Conservation (phyloP, 805 yeast species). For the Lachancea sp. region DNA sequence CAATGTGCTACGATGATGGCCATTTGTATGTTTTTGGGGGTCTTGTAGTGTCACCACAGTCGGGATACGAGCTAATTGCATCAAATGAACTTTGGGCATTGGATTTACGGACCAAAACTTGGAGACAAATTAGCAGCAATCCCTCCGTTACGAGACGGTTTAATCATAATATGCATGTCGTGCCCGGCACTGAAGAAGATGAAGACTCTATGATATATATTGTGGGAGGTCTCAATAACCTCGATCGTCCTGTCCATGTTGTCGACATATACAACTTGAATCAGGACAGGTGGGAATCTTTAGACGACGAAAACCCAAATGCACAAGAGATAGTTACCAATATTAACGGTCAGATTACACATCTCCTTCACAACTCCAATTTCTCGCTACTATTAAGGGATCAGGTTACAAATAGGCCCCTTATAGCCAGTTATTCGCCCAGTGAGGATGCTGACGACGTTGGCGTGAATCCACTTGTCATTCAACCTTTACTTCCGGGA, state of each 20-base stretch:
- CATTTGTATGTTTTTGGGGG: constrained; percentile 64
- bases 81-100: constrained; percentile 67
- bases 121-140: constrained; percentile 47
- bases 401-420: constrained; percentile 26
- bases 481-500: constrained; percentile 31
- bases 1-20: constrained; percentile 45
- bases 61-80: constrained; percentile 37
- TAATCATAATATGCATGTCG: constrained; percentile 45
- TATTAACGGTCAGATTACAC: constrained; percentile 17
- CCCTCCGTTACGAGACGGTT: constrained; percentile 39
- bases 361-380: constrained; percentile 17
- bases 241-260: constrained; percentile 27
- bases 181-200: constrained; percentile 23
- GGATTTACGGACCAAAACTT: constrained; percentile 43
- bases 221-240: constrained; percentile 31
- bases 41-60: constrained; percentile 37
- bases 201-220: constrained; percentile 30
- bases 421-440: constrained; percentile 23
- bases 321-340: constrained; percentile 17
- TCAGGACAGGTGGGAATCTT: constrained; percentile 29
- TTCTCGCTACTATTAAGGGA: constrained; percentile 26
- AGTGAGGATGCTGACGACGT: constrained; percentile 9
- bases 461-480: constrained; percentile 28
- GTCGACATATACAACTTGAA: constrained; percentile 30
- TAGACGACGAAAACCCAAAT: constrained; percentile 8